These are phyloP conservation scores for Aspergillus leporis DNA, from an alignment of 495 filamentous ascomycete species.

Conservation along the genomic window DNA sequence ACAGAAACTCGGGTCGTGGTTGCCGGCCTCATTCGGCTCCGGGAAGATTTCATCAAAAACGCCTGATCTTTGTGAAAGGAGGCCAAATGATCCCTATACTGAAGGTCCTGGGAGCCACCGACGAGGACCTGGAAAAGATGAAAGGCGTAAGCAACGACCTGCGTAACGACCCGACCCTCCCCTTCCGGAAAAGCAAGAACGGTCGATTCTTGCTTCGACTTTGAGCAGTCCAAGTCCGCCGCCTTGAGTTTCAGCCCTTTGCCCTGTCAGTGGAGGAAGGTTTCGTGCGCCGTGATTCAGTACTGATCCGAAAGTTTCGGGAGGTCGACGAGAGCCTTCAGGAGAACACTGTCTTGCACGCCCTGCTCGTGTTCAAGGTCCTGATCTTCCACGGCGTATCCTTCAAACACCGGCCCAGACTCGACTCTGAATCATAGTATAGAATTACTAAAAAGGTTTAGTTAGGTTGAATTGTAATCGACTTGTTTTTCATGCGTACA, in stretches of 20 bases:
- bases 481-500: too few species aligned
- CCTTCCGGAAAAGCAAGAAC: neutral
- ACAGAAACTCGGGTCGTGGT: neutral
- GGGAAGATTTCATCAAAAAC: neutral
- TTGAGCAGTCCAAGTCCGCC: neutral
- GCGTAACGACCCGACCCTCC: neutral
- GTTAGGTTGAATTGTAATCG: too few species aligned
- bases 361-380: neutral
- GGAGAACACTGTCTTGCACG: neutral
- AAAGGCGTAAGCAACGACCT: neutral
- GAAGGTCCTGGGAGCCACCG: neutral
- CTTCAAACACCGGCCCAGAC: neutral
- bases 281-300: neutral
- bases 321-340: neutral
- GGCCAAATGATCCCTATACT: neutral
- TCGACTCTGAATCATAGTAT: neutral
- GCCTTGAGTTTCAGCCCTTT: neutral
- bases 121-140: neutral
- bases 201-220: conserved; percentile 1
- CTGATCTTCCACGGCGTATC: neutral
- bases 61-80: conserved; percentile 1
- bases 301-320: neutral
- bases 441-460: too few species aligned
- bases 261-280: neutral
- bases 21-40: neutral